Percentiles rank a stretch among this genome's conserved stretches.
Evolutionary conservation across 2,329 filamentous ascomycete species (phyloP).

Genomic region (Drechslerella dactyloides): DNA sequence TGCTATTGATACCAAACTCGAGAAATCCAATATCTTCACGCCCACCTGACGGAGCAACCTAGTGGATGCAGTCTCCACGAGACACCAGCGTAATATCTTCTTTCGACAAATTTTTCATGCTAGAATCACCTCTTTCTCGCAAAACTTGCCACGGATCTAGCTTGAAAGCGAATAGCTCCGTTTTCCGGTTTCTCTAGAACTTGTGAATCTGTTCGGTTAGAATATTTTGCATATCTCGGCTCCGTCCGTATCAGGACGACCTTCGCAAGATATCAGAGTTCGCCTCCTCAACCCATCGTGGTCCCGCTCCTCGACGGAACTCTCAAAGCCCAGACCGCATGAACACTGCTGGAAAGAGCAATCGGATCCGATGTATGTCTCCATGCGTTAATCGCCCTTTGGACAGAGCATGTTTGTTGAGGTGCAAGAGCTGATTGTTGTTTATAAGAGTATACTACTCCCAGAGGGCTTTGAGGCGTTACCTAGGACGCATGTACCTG

Average conservation of each 20-base stretch:
- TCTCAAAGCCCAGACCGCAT: constrained; percentile 7
- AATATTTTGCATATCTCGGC: constrained; percentile 32
- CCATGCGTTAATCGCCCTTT: background rate
- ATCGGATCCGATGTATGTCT: background rate
- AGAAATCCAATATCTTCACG: background rate
- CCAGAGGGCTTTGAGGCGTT: background rate
- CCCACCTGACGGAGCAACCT: background rate
- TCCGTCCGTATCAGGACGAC: constrained; percentile 31
- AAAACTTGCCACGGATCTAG: constrained; percentile 17
- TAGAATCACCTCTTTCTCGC: constrained; percentile 14
- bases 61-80: background rate
- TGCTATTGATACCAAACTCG: background rate
- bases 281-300: constrained; percentile 30
- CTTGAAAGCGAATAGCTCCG: constrained; percentile 9
- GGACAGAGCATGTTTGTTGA: constrained; percentile 7
- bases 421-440: constrained; percentile 3
- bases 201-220: constrained; percentile 29
- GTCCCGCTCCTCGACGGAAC: constrained; percentile 39
- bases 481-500: constrained; percentile 1
- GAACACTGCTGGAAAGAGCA: background rate
- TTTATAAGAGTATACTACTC: constrained; percentile 11
- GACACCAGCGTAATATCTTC: background rate
- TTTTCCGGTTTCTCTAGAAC: constrained; percentile 8
- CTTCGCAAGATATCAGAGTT: constrained; percentile 24
- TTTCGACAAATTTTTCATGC: background rate